A percentile compares a stretch with the other conserved stretches of the same genome.
phyloP scores from a whole-genome alignment of 495 filamentous ascomycete genomes.

The Hypoxylon crocopeplum region DNA sequence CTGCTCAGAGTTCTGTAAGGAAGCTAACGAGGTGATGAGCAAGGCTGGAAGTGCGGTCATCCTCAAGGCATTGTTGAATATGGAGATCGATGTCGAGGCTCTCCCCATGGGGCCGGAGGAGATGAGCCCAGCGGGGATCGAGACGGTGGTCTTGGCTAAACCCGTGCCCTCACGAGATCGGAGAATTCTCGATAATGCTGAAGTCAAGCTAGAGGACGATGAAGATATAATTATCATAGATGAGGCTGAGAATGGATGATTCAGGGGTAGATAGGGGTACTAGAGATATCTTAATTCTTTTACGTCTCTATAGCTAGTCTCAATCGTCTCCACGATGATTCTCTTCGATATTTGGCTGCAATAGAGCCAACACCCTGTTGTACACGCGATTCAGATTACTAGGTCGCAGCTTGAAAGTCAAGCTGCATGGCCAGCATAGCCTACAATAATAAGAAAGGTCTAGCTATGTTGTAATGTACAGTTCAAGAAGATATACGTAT shows the following conservation, averaged over 20 bases:
- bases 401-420: too few species aligned
- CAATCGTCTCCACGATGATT: too few species aligned
- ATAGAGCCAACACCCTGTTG: too few species aligned
- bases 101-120: conserved; percentile 84
- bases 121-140: conserved; percentile 70
- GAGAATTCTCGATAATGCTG: conserved; percentile 19
- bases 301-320: too few species aligned
- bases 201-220: conserved; percentile 31
- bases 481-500: too few species aligned
- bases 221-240: conserved; percentile 13
- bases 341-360: too few species aligned
- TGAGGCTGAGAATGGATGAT: background rate
- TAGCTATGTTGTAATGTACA: too few species aligned
- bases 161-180: conserved; percentile 56
- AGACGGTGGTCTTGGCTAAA: conserved; percentile 80
- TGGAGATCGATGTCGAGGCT: conserved; percentile 76
- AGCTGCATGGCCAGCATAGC: too few species aligned
- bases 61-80: conserved; percentile 73
- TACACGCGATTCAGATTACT: too few species aligned
- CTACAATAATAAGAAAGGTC: too few species aligned
- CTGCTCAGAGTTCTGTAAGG: conserved; percentile 82
- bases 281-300: too few species aligned
- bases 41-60: conserved; percentile 87
- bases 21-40: conserved; percentile 91
- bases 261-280: background rate